Evolutionary conservation across 805 yeast species (phyloP).

Genomic region (Kluyveromyces wickerhamii): DNA sequence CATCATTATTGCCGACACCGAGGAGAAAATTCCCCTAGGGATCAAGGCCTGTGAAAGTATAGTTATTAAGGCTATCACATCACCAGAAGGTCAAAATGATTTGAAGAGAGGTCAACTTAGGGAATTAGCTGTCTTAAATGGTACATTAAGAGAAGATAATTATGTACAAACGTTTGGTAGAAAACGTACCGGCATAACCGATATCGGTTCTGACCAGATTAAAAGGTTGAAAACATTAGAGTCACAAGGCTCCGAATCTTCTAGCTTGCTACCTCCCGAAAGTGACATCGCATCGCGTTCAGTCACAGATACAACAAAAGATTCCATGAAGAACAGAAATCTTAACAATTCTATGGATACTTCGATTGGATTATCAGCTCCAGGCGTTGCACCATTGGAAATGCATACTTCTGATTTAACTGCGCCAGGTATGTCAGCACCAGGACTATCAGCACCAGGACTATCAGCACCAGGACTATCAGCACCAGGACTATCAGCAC

Average conservation of each 20-base stretch:
- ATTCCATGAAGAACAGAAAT: too few species aligned
- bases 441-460: conserved; percentile 8
- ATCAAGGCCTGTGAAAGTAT: conserved; percentile 64
- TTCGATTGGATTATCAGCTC: neutral
- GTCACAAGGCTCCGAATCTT: neutral
- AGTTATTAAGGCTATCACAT: conserved; percentile 71
- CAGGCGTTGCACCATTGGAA: neutral
- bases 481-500: conserved; percentile 7
- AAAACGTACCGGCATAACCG: conserved; percentile 1
- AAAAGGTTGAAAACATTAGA: conserved; percentile 2
- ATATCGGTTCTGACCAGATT: neutral
- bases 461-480: conserved; percentile 12
- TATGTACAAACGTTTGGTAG: conserved; percentile 5
- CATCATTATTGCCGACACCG: conserved; percentile 73
- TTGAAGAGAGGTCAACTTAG: conserved; percentile 83
- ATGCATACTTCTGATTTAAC: conserved; percentile 10
- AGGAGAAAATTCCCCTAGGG: conserved; percentile 69
- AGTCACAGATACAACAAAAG: too few species aligned
- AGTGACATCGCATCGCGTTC: too few species aligned
- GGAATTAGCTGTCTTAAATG: conserved; percentile 88
- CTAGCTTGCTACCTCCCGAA: too few species aligned
- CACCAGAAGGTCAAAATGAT: conserved; percentile 92
- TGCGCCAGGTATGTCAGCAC: conserved; percentile 14
- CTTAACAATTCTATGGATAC: too few species aligned
- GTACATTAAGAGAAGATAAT: conserved; percentile 80